These are phyloP conservation scores for Diplodia corticola DNA, from an alignment of 2,329 filamentous ascomycete species.

Conservation along the genomic window DNA sequence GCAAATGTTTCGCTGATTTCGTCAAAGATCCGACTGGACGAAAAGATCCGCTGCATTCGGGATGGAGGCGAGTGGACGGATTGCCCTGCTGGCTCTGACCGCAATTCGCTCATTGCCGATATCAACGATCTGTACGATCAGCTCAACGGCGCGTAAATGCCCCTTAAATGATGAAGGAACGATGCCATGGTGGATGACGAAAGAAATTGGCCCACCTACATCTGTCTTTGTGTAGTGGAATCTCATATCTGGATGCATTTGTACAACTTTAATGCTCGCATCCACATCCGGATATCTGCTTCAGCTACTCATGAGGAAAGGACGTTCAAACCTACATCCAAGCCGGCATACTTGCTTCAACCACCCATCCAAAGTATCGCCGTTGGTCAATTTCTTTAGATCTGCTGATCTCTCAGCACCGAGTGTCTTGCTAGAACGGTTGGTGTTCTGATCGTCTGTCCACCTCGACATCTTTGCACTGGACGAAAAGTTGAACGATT, in stretches of 20 bases:
- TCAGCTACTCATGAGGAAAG: no score
- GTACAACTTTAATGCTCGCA: no score
- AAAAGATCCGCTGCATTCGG: conserved; percentile 79
- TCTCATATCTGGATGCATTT: no score
- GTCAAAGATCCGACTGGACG: conserved; percentile 59
- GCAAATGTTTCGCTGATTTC: background rate
- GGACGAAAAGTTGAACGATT: background rate
- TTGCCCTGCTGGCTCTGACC: conserved; percentile 67
- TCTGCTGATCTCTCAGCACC: background rate
- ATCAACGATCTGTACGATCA: conserved; percentile 67
- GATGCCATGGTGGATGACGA: background rate
- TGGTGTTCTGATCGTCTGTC: background rate
- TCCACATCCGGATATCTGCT: no score
- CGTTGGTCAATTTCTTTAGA: no score
- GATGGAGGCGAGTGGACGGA: conserved; percentile 78
- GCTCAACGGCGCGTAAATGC: conserved; percentile 13
- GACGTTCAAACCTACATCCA: no score
- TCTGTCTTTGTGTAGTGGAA: no score
- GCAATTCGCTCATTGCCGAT: conserved; percentile 73
- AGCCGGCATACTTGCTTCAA: no score
- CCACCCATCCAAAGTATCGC: no score
- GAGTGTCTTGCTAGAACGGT: background rate
- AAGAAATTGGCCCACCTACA: no score
- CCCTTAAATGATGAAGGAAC: no score
- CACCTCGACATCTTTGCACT: background rate